Conservation (phyloP, 768 basidiomycete genomes). For the Pluteus cervinus region DNA sequence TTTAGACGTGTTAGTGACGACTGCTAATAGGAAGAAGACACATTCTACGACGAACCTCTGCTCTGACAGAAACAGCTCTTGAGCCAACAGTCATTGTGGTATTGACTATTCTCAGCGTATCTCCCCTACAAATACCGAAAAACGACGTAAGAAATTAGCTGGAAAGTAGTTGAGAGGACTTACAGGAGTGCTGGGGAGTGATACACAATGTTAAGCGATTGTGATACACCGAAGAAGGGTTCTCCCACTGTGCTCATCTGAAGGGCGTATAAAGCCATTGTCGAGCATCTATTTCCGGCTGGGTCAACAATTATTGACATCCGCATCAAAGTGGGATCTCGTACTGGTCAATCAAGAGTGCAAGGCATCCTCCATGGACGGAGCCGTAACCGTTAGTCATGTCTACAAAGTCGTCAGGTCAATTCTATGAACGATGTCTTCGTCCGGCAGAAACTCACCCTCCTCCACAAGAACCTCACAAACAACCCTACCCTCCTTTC, state of each 20-base stretch:
- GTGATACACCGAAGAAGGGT: slow-evolving; percentile 33
- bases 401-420: no score
- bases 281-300: slow-evolving; percentile 35
- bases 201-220: slow-evolving; percentile 46
- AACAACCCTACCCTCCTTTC: slow-evolving; percentile 21
- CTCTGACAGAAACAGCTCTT: slow-evolving; percentile 39
- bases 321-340: slow-evolving; percentile 11
- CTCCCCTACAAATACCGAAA: no score
- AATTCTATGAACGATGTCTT: no score
- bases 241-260: slow-evolving; percentile 18
- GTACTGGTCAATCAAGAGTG: slow-evolving; percentile 47
- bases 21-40: not conserved
- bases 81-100: slow-evolving; percentile 45
- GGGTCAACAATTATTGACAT: not conserved
- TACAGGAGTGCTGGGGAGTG: slow-evolving; percentile 51
- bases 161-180: no score
- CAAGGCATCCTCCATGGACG: slow-evolving; percentile 52
- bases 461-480: slow-evolving; percentile 19
- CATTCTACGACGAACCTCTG: slow-evolving; percentile 31
- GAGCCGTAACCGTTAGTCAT: slow-evolving; percentile 22
- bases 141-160: no score
- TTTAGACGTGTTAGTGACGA: not conserved
- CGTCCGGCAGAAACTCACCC: slow-evolving; percentile 16
- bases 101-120: slow-evolving; percentile 43
- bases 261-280: slow-evolving; percentile 38